phyloP scores from a whole-genome alignment of 805 yeast genomes.

The Candida parachauliodes region DNA sequence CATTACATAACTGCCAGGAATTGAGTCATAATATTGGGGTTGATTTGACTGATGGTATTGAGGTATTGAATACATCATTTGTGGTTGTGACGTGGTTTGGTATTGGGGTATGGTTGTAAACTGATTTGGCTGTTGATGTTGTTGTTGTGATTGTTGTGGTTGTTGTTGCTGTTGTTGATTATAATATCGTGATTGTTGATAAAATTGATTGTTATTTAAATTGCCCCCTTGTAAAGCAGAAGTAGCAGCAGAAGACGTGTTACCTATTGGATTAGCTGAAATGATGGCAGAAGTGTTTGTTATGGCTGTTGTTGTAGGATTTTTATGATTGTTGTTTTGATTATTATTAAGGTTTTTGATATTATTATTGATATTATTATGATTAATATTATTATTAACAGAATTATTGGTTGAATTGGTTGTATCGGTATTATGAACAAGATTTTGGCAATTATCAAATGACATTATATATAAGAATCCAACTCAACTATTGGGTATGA shows the following conservation, averaged over 20 bases:
- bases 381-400: not conserved
- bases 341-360: not conserved
- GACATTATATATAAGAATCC: not conserved
- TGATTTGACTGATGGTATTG: slow-evolving; percentile 5
- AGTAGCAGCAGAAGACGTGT: too few relatives aligned
- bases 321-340: not conserved
- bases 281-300: too few relatives aligned
- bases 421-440: too few relatives aligned
- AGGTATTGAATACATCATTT: slow-evolving; percentile 6
- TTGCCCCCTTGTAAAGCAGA: too few relatives aligned
- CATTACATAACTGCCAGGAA: slow-evolving; percentile 21
- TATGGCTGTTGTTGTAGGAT: too few relatives aligned
- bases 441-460: not conserved
- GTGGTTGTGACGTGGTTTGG: slow-evolving; percentile 4
- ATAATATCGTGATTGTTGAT: slow-evolving; percentile 14
- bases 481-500: not conserved
- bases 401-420: not conserved
- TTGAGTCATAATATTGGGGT: slow-evolving; percentile 3
- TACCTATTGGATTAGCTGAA: too few relatives aligned
- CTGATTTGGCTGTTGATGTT: not conserved
- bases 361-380: not conserved
- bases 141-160: slow-evolving; percentile 2
- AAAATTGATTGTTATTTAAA: not conserved
- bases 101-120: slow-evolving; percentile 1
- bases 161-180: slow-evolving; percentile 6